These are phyloP conservation scores for Telopea speciosissima DNA, from an alignment of 177 flowering plant genomes.

Conservation along the genomic window DNA sequence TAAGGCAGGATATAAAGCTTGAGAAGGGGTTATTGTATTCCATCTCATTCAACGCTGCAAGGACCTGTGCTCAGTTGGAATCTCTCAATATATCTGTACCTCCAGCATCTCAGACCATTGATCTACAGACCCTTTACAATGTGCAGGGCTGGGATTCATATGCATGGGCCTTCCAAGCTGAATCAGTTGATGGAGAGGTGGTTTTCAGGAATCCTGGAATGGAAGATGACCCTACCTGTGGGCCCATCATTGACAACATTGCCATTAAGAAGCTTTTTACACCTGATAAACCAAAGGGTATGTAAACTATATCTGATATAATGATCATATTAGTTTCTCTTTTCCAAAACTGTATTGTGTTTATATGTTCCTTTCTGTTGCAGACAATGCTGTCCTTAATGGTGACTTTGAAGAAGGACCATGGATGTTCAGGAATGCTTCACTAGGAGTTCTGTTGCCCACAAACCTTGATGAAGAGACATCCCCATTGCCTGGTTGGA, in stretches of 20 bases:
- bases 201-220: conserved; percentile 74
- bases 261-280: conserved; percentile 85
- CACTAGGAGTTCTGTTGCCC: conserved; percentile 85
- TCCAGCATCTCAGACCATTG: conserved; percentile 73
- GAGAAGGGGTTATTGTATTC: conserved; percentile 81
- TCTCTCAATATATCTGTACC: conserved; percentile 80
- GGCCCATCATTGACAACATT: conserved; percentile 86
- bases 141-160: conserved; percentile 94
- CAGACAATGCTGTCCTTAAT: conserved; percentile 83
- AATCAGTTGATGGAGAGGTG: conserved; percentile 38
- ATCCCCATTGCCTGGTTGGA: conserved; percentile 89
- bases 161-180: conserved; percentile 69
- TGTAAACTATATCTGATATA: not conserved
- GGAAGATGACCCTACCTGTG: conserved; percentile 97
- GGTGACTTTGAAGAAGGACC: conserved; percentile 98
- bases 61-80: conserved; percentile 97
- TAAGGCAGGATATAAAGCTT: conserved; percentile 67
- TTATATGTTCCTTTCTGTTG: not conserved
- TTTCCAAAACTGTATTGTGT: not conserved
- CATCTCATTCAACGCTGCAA: conserved; percentile 84
- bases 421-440: conserved; percentile 72
- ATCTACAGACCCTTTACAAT: conserved; percentile 83
- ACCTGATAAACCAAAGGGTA: conserved; percentile 77
- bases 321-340: too few relatives aligned
- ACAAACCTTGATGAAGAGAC: conserved; percentile 86